Percentiles rank a stretch among this genome's conserved stretches.
Conservation (phyloP, 2,329 filamentous ascomycete genomes). For the Xylariomycetidae sp. region DNA sequence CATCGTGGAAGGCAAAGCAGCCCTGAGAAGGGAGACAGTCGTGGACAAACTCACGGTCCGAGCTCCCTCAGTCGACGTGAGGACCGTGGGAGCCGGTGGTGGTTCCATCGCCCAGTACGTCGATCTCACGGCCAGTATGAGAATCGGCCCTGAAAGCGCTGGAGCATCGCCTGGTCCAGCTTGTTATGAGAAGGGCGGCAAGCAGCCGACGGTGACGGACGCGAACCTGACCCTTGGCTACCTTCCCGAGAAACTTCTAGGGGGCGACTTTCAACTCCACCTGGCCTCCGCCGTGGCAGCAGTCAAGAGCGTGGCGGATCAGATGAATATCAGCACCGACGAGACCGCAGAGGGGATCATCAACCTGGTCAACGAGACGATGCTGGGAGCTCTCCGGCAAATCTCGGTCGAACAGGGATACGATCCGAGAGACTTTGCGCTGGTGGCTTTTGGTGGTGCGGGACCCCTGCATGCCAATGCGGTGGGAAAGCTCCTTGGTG, state of each 20-base stretch:
- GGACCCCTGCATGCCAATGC: slow-evolving; percentile 46
- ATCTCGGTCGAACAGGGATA: slow-evolving; percentile 47
- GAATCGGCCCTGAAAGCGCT: slow-evolving; percentile 45
- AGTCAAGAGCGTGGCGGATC: slow-evolving; percentile 35
- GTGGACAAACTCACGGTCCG: slow-evolving; percentile 37
- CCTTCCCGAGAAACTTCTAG: slow-evolving; percentile 37
- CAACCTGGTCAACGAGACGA: slow-evolving; percentile 43
- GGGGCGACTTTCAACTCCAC: slow-evolving; percentile 39
- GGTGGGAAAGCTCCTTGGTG: slow-evolving; percentile 40
- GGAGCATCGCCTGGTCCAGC: slow-evolving; percentile 42
- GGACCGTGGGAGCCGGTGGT: slow-evolving; percentile 42
- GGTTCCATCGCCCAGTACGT: slow-evolving; percentile 43
- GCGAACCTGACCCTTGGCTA: slow-evolving; percentile 43
- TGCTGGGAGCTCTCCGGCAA: slow-evolving; percentile 43
- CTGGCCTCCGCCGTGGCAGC: slow-evolving; percentile 34
- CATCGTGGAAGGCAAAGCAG: slow-evolving; percentile 35
- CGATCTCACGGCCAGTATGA: slow-evolving; percentile 38
- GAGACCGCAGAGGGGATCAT: slow-evolving; percentile 43
- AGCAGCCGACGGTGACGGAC: slow-evolving; percentile 40
- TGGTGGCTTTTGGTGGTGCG: slow-evolving; percentile 45
- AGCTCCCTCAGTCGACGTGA: slow-evolving; percentile 41
- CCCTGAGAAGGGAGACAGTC: slow-evolving; percentile 38
- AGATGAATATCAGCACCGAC: slow-evolving; percentile 36
- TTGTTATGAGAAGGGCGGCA: slow-evolving; percentile 41
- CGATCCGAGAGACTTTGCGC: slow-evolving; percentile 42